phyloP scores from a whole-genome alignment of 441 rosid genomes.

The Gossypium trilobum region DNA sequence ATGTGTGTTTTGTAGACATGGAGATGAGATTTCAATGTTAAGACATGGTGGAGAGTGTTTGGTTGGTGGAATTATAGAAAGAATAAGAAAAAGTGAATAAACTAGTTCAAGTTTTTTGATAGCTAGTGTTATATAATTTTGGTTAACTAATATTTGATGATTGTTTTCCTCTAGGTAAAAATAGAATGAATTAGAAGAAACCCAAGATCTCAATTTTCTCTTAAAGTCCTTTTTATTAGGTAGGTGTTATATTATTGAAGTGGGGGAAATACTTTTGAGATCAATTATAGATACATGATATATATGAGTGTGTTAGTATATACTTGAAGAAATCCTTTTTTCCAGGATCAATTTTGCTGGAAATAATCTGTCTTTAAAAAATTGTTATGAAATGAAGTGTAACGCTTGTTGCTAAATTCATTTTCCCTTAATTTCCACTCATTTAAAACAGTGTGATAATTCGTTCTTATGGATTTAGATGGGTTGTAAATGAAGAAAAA shows the following conservation, averaged over 20 bases:
- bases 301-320: neutral
- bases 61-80: conserved; percentile 3
- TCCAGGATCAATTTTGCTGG: neutral
- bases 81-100: neutral
- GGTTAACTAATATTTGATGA: neutral
- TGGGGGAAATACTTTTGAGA: neutral
- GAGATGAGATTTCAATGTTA: neutral
- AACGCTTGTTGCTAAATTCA: neutral
- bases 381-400: neutral
- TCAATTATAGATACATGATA: neutral
- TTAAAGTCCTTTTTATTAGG: neutral
- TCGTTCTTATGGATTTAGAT: neutral
- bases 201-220: neutral
- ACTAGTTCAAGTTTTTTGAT: neutral
- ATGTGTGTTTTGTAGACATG: neutral
- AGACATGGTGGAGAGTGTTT: neutral
- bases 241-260: neutral
- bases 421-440: neutral
- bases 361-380: neutral
- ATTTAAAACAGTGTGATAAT: neutral
- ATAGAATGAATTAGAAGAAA: neutral
- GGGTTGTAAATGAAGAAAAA: neutral
- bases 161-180: neutral
- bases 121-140: neutral
- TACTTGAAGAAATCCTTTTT: neutral